Conservation (phyloP, 176 grass and related monocot species). For the Eleusine indica region DNA sequence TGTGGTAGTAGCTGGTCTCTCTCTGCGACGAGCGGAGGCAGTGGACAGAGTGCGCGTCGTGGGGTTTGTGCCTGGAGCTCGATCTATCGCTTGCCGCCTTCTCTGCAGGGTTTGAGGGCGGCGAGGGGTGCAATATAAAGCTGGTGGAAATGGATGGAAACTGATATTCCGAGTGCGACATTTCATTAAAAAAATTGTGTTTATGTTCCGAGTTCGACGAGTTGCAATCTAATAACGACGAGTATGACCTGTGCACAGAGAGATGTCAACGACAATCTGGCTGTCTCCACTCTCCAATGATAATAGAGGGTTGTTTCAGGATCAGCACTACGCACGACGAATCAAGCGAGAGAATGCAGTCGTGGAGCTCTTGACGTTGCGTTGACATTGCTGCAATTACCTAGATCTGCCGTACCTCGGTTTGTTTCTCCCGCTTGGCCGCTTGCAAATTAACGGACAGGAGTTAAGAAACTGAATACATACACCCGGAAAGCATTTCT, state of each 20-base stretch:
- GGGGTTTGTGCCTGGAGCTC: neutral
- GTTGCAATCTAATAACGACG: neutral
- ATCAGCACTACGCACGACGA: neutral
- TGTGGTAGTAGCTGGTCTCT: neutral
- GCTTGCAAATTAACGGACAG: too few relatives aligned
- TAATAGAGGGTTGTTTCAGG: neutral
- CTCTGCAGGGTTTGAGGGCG: neutral
- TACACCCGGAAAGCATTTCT: neutral
- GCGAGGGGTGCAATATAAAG: neutral
- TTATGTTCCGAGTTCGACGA: neutral
- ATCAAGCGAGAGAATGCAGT: neutral
- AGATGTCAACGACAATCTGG: neutral
- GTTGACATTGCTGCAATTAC: too few relatives aligned
- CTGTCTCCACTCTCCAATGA: neutral
- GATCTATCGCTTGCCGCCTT: neutral
- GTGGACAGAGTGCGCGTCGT: neutral
- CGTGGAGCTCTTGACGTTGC: neutral
- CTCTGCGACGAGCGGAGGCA: conserved; percentile 5
- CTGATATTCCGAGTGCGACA: too few relatives aligned
- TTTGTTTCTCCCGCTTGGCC: too few relatives aligned
- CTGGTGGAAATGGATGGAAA: neutral
- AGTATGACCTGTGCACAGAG: neutral
- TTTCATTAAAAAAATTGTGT: neutral
- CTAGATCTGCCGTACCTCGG: too few relatives aligned
- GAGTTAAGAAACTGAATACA: neutral